Evolutionary conservation across 352 stramenopile species (phyloP).

Genomic region (Phytophthora pisi): DNA sequence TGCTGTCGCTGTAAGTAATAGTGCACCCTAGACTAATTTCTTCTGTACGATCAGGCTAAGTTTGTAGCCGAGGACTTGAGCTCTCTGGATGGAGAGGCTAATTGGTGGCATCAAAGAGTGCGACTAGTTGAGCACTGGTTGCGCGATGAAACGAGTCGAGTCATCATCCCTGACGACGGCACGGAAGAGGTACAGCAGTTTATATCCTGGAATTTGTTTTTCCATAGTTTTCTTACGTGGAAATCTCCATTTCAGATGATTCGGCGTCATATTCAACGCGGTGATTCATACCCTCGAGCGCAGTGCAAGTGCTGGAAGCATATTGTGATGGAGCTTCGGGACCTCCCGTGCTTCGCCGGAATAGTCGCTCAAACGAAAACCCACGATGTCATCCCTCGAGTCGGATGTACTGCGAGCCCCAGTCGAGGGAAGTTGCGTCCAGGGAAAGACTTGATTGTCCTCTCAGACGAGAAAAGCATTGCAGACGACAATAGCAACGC

Average conservation of each 20-base stretch:
- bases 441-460: conserved; percentile 80
- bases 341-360: conserved; percentile 55
- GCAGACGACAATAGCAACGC: conserved; percentile 22
- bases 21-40: background rate
- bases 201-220: background rate
- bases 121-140: conserved; percentile 77
- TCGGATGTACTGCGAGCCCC: conserved; percentile 45
- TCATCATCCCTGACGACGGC: conserved; percentile 69
- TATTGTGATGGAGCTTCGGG: conserved; percentile 76
- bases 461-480: conserved; percentile 47
- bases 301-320: conserved; percentile 84
- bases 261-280: conserved; percentile 66
- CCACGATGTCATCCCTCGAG: conserved; percentile 8
- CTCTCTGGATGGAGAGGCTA: conserved; percentile 37
- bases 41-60: conserved; percentile 34
- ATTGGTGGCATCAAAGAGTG: conserved; percentile 78
- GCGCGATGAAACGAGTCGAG: conserved; percentile 58
- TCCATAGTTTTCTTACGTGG: conserved; percentile 2
- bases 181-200: conserved; percentile 57
- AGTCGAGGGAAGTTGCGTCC: conserved; percentile 77
- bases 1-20: background rate
- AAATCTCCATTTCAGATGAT: conserved; percentile 54
- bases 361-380: conserved; percentile 17
- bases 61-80: conserved; percentile 61
- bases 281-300: conserved; percentile 64